Percentiles rank a stretch among this genome's conserved stretches.
Conservation (phyloP, 2,329 filamentous ascomycete genomes). For the Colletotrichum theobromicola region DNA sequence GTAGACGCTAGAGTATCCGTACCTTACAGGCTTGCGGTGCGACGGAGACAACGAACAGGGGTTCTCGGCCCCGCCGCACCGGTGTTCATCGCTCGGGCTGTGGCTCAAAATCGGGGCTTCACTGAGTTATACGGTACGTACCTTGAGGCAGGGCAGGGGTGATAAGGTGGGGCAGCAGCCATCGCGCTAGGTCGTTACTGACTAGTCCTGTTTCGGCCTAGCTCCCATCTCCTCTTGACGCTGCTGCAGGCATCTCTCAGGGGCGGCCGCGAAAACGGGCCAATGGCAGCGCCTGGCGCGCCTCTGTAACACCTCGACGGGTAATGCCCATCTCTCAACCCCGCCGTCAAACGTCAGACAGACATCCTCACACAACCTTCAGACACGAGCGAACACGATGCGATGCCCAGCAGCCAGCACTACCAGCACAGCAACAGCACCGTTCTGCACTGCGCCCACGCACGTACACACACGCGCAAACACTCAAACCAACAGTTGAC, state of each 20-base stretch:
- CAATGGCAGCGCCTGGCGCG: constrained; percentile 38
- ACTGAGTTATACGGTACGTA: not conserved
- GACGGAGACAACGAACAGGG: constrained; percentile 5
- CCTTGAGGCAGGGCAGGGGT: not conserved
- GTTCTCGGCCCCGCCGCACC: constrained; percentile 15
- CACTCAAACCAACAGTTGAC: not conserved
- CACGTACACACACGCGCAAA: no score
- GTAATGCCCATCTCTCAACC: constrained; percentile 41
- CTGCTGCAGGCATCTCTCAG: not conserved
- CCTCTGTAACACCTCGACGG: constrained; percentile 39
- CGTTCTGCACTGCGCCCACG: not conserved
- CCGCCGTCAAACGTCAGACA: constrained; percentile 44
- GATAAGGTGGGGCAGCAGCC: not conserved
- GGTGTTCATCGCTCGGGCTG: not conserved
- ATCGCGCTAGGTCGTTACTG: constrained; percentile 3
- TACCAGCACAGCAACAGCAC: not conserved
- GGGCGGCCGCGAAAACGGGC: constrained; percentile 18
- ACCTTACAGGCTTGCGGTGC: no score
- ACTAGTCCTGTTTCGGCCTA: not conserved
- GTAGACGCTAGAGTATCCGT: no score
- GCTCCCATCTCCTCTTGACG: not conserved
- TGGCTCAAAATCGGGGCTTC: not conserved
- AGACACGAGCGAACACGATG: constrained; percentile 11
- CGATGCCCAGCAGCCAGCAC: not conserved
- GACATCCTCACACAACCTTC: constrained; percentile 22